Percentiles rank a stretch among this genome's conserved stretches.
Conservation (phyloP, 352 stramenopile species). For the Halophytophthora polymorphica region DNA sequence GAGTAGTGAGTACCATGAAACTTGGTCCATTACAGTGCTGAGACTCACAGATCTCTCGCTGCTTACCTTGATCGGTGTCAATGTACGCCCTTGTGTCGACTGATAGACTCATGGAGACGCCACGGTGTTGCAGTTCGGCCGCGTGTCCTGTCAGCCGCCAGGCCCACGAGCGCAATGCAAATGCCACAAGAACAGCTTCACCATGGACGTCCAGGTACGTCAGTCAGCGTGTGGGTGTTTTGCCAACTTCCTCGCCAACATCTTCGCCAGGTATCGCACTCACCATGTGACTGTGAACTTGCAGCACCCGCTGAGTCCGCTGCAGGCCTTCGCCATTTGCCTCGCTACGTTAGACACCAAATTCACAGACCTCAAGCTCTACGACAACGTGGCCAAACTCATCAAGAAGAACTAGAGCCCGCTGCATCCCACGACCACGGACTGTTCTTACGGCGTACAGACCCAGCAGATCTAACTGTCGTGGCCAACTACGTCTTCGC, state of each 20-base stretch:
- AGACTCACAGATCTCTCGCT: background rate
- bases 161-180: slow-evolving; percentile 50
- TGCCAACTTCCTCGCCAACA: background rate
- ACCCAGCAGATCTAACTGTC: too few relatives aligned
- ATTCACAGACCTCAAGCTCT: slow-evolving; percentile 48
- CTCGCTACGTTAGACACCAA: slow-evolving; percentile 86
- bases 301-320: slow-evolving; percentile 70
- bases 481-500: too few relatives aligned
- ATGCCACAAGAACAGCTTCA: slow-evolving; percentile 89
- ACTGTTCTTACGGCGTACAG: slow-evolving; percentile 1
- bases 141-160: slow-evolving; percentile 54
- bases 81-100: background rate
- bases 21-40: too few relatives aligned
- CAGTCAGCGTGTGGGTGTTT: too few relatives aligned
- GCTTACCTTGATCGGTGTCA: background rate
- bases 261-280: background rate
- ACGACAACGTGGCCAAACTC: slow-evolving; percentile 42
- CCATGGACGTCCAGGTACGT: slow-evolving; percentile 87
- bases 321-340: slow-evolving; percentile 89
- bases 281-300: slow-evolving; percentile 9
- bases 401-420: slow-evolving; percentile 34
- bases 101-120: slow-evolving; percentile 32
- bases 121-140: slow-evolving; percentile 54
- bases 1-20: too few relatives aligned
- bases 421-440: slow-evolving; percentile 8